Base-by-base conservation (phyloP, 164 flowering plant species). In the Paratinospora sagittata region DNA sequence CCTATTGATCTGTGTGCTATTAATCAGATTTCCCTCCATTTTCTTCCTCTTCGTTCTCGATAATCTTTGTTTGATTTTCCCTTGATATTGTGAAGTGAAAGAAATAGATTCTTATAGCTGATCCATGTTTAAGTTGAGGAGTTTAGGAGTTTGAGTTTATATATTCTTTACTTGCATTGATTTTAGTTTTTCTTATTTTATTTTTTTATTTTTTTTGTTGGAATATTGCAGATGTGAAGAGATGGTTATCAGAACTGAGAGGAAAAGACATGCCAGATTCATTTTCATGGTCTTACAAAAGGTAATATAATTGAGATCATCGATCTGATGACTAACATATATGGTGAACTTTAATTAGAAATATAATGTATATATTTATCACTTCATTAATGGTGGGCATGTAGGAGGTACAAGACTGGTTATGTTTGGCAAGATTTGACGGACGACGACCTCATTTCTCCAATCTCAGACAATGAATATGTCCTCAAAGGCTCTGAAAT, bases 211-310 rank as follows among this genome's bases (percentile, higher is more conserved):
- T 67, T 43, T 14, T 45, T 45, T 43, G 6, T 34, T 30, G n/a
- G 0, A 5, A 23, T 10, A 52, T 11, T 66, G 63, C 37, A 88
- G 97, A 92, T 80, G 82, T 92, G 11, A 92, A 90, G 86, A 82
- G 89, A 75, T 92, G 97, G 96, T 75, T 92, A 13, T 83, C 85
- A 27, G 91, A 87, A 21, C 66, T 90, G 82, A 76, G 96, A 68
- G 97, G 97, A 27, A 89, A 83, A 71, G 87, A 86, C 36, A 84
- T 92, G 89, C 82, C 96, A 0, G 87, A 90, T 49, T 82, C 88
- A 23, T 92, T 86, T 70, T 66, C 96, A 69, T 92, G 97, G 97
- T 89, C 97, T 21, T 90, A 84, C 78, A 92, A 90, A 74, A 89
- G 94, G 97, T 77, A 14, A 21, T n/a, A n/a, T n/a, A n/a, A 3